Conservation (phyloP, 208 protist species). For the Crithidia thermophila region DNA sequence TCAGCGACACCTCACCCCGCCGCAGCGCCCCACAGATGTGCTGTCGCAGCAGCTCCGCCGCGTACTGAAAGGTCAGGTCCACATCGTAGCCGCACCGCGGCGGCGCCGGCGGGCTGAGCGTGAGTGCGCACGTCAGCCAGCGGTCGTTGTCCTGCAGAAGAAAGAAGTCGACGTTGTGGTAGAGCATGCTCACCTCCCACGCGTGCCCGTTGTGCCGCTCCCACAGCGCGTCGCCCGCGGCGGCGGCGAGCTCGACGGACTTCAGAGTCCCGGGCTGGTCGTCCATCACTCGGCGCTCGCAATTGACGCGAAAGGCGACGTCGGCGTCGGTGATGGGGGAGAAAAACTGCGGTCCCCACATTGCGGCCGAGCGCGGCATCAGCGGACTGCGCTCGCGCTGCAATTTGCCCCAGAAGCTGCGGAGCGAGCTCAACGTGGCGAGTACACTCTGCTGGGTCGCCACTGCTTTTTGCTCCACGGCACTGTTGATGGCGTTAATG, state of each 20-base stretch:
- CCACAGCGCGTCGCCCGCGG: slow-evolving; percentile 36
- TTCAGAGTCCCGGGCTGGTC: slow-evolving; percentile 21
- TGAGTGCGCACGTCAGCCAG: slow-evolving; percentile 25
- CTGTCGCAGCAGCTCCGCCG: slow-evolving; percentile 43
- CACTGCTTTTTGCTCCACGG: background rate
- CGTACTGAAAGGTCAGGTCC: slow-evolving; percentile 26
- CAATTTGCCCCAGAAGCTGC: background rate
- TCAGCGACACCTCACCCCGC: background rate
- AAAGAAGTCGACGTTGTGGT: slow-evolving; percentile 55
- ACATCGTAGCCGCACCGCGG: slow-evolving; percentile 39
- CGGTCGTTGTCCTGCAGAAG: slow-evolving; percentile 33
- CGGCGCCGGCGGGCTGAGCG: slow-evolving; percentile 36
- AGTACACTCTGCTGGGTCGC: background rate
- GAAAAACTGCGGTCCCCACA: slow-evolving; percentile 12
- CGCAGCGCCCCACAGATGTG: slow-evolving; percentile 28
- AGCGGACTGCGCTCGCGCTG: background rate
- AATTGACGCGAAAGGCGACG: slow-evolving; percentile 12
- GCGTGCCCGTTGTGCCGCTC: slow-evolving; percentile 18
- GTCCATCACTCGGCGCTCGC: slow-evolving; percentile 18
- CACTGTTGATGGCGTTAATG: background rate
- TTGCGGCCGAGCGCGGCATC: background rate
- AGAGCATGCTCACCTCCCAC: slow-evolving; percentile 59
- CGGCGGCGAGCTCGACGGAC: slow-evolving; percentile 42
- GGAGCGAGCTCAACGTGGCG: background rate
- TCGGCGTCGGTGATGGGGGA: background rate